Conservation (phyloP, 495 filamentous ascomycete genomes). For the Penicillium turbatum region DNA sequence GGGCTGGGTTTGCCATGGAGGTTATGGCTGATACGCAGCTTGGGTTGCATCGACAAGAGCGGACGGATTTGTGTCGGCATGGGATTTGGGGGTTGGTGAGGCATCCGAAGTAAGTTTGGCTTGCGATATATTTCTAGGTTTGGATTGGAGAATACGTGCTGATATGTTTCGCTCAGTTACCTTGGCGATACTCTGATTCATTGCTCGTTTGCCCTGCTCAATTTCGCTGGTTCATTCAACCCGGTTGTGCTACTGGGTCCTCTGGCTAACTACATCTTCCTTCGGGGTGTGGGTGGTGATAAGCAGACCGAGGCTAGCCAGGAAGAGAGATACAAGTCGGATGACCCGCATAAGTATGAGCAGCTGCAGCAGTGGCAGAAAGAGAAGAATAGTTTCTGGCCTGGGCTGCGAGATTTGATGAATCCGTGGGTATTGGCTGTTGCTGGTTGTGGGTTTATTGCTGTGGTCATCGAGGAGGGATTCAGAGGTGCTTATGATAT, state of each 20-base stretch:
- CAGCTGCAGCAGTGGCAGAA: conserved; percentile 46
- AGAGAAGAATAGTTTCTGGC: conserved; percentile 58
- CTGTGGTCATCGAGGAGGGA: conserved; percentile 26
- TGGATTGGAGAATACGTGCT: background rate
- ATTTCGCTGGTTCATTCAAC: conserved; percentile 46
- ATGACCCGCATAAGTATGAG: conserved; percentile 45
- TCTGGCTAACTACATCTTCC: conserved; percentile 53
- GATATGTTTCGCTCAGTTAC: conserved; percentile 38
- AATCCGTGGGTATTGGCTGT: conserved; percentile 55
- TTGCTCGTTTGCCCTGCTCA: conserved; percentile 35
- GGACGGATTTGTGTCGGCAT: conserved; percentile 39
- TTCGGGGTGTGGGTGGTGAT: conserved; percentile 52
- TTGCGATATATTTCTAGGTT: background rate
- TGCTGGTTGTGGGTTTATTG: conserved; percentile 39
- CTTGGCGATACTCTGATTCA: conserved; percentile 55
- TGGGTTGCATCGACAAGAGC: conserved; percentile 31
- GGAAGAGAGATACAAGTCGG: conserved; percentile 43
- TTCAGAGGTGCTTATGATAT: conserved; percentile 8
- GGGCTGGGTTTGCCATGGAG: conserved; percentile 51
- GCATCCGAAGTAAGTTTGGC: conserved; percentile 53
- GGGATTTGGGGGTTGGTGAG: conserved; percentile 58
- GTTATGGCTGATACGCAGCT: conserved; percentile 52
- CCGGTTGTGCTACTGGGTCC: conserved; percentile 52
- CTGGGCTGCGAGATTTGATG: conserved; percentile 36
- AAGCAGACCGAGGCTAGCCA: conserved; percentile 50